These are phyloP conservation scores for Tetrastigma voinierianum DNA, from an alignment of 164 flowering plant genomes.

Conservation along the genomic window DNA sequence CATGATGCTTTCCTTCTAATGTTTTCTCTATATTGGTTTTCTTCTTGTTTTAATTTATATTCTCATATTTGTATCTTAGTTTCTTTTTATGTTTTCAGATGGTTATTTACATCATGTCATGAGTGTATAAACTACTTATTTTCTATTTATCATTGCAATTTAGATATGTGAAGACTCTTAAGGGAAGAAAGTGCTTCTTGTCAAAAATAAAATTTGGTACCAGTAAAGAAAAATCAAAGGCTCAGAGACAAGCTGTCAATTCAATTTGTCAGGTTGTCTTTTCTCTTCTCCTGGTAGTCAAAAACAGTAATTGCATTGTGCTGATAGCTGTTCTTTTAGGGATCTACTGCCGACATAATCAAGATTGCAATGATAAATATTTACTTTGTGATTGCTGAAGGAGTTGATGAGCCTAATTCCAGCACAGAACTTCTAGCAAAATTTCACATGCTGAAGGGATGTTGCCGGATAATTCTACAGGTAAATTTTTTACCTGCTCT, in stretches of 20 bases:
- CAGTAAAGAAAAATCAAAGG: constrained; percentile 84
- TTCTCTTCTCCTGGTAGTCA: not conserved
- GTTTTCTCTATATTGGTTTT: not conserved
- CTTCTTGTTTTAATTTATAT: not conserved
- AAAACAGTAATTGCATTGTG: not conserved
- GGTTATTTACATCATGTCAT: no score
- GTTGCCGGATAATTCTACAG: constrained; percentile 88
- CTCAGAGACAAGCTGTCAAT: constrained; percentile 97
- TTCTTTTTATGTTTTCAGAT: no score
- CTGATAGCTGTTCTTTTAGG: constrained; percentile 43
- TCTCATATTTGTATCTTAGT: no score
- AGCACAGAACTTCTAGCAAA: constrained; percentile 24
- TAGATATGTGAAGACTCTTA: constrained; percentile 80
- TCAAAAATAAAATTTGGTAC: constrained; percentile 80
- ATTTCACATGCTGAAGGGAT: constrained; percentile 63
- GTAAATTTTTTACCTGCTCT: constrained; percentile 27
- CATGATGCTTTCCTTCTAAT: not conserved
- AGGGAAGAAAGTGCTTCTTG: constrained; percentile 86
- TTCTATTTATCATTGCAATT: not conserved
- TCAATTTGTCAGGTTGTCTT: constrained; percentile 86
- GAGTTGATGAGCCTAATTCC: constrained; percentile 24
- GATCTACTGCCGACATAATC: constrained; percentile 97
- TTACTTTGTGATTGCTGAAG: constrained; percentile 58
- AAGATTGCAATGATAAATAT: constrained; percentile 91
- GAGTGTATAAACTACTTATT: no score